Evolutionary conservation across 345 rosid species (phyloP).

Genomic region (Ricinus communis): DNA sequence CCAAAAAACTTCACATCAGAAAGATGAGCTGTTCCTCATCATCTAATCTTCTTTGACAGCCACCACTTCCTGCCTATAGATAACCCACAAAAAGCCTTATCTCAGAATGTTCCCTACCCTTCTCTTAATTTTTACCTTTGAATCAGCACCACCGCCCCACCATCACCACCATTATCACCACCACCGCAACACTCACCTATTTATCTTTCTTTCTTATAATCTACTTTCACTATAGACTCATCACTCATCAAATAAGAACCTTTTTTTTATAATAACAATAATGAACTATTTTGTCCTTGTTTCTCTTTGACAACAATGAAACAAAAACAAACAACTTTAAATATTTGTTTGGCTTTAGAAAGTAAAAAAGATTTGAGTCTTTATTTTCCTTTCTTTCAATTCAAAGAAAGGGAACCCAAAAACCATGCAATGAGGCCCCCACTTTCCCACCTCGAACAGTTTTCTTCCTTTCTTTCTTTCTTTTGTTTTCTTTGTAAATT

Average conservation of each 20-base stretch:
- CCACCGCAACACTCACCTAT: not conserved
- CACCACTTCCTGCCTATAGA: constrained; percentile 25
- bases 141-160: constrained; percentile 47
- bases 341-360: not conserved
- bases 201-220: not conserved
- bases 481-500: not conserved
- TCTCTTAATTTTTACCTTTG: constrained; percentile 36
- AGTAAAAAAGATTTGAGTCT: not conserved
- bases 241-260: not conserved
- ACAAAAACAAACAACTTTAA: constrained; percentile 16
- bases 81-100: constrained; percentile 40
- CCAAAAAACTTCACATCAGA: constrained; percentile 32
- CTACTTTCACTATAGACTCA: not conserved
- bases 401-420: constrained; percentile 10
- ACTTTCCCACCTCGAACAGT: not conserved
- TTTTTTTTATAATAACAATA: too few species aligned
- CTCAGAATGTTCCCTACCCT: constrained; percentile 39
- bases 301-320: constrained; percentile 9
- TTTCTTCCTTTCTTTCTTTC: constrained; percentile 6
- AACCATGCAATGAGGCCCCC: constrained; percentile 15
- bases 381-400: not conserved
- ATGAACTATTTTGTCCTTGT: not conserved
- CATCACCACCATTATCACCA: constrained; percentile 19
- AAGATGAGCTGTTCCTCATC: constrained; percentile 51
- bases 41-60: constrained; percentile 37